Evolutionary conservation across 2,329 filamentous ascomycete genomes (phyloP), one percentile per base, ranked within the genome.

Genomic region (Sclerotinia glacialis): DNA sequence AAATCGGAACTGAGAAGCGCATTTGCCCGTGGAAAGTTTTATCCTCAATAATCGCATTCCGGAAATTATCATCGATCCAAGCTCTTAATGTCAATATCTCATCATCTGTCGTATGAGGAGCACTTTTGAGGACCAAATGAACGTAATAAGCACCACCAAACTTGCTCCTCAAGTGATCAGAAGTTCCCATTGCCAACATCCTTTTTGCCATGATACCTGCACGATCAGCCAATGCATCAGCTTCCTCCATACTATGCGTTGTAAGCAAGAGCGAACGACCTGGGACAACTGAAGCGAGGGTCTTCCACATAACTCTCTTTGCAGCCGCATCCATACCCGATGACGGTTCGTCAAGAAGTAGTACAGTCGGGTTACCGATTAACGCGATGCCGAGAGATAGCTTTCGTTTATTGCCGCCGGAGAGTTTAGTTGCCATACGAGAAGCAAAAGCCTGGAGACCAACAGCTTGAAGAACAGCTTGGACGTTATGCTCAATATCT

Each of bases 221-320:
- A 1, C 92, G 85, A 40, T 87, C 87, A 0, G 93, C 93, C 2
- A 98, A 82, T 0, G 93, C 93, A 74, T 96, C 92, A 0, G 93
- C 94, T 78, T 97, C 94, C 77, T 97, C 93, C 93, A 97, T 97
- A 59, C 87, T 91, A 77, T 98, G 94, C 0, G 94, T 97, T 0
- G 94, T 97, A 23, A 98, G 83, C 1, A 98, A 82, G 21, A 97
- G 86, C 0, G 89, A 91, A n/a, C 93, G 85, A 0, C 92, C 92
- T 0, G 87, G 85, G 0, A 89, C 88, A 4, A 93, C 88, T 1
- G 87, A 84, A 4, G 86, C 85, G 0, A 97, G 82, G 0, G 93
- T 96, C 66, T 86, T 86, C 94, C 94, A 97, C 91, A 98, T 96
- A 71, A 96, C 85, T 52, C 94, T 86, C 78, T 97, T 97, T 0